phyloP scores from a whole-genome alignment of 2,329 filamentous ascomycete genomes.

The Ophiocordyceps camponoti-floridani region DNA sequence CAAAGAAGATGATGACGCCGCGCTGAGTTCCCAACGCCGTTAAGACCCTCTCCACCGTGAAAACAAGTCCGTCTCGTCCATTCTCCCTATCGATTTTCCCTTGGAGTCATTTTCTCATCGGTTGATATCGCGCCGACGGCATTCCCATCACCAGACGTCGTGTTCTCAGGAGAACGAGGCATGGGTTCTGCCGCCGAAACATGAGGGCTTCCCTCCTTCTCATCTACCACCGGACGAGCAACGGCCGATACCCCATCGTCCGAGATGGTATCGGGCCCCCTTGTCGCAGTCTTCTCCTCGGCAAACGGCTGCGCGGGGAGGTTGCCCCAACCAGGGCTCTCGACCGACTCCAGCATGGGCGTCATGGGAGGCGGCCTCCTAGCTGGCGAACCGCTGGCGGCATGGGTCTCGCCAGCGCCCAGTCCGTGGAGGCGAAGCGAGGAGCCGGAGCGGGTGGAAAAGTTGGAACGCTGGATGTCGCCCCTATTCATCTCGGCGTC shows the following conservation, averaged over 20 bases:
- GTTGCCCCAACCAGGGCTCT: slow-evolving; percentile 1
- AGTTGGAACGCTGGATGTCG: slow-evolving; percentile 9
- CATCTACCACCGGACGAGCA: too few species aligned
- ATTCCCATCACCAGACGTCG: background rate
- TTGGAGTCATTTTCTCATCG: background rate
- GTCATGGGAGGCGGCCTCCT: slow-evolving; percentile 11
- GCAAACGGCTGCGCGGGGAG: background rate
- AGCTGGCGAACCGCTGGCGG: slow-evolving; percentile 2
- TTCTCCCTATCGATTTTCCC: too few species aligned
- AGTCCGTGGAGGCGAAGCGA: slow-evolving; percentile 13
- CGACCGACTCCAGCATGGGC: slow-evolving; percentile 11
- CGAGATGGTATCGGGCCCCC: background rate
- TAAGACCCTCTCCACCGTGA: too few species aligned
- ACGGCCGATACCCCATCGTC: background rate
- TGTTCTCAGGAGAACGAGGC: background rate
- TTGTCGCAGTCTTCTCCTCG: background rate
- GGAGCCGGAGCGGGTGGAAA: slow-evolving; percentile 10
- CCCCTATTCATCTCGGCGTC: slow-evolving; percentile 17
- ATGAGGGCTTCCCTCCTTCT: too few species aligned
- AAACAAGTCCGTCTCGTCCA: background rate
- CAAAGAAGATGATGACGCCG: background rate
- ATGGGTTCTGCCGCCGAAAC: background rate
- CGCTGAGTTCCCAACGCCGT: background rate
- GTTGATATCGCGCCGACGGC: background rate
- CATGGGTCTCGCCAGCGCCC: slow-evolving; percentile 6